A percentile compares a stretch with the other conserved stretches of the same genome.
These are phyloP conservation scores for Adansonia rubrostipa DNA, from an alignment of 441 rosid genomes.

Conservation along the genomic window DNA sequence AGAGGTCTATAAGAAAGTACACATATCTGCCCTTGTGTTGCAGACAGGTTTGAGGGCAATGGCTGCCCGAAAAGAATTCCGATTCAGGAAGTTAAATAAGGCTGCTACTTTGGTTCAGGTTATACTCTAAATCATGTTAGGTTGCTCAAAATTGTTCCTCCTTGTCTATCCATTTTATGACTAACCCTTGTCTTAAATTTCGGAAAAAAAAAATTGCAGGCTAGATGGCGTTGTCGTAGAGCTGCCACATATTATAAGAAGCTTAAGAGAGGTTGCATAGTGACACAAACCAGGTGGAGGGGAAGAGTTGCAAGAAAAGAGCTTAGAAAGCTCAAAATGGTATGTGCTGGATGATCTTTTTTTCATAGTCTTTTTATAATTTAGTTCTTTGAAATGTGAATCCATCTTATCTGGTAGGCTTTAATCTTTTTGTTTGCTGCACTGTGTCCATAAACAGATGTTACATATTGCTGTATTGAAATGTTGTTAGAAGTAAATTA, in stretches of 20 bases:
- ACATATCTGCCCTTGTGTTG: constrained; percentile 60
- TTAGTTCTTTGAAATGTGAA: no score
- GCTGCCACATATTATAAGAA: constrained; percentile 63
- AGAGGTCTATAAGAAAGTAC: constrained; percentile 64
- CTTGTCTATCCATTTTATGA: neutral
- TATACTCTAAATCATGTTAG: constrained; percentile 21
- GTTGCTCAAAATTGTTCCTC: constrained; percentile 12
- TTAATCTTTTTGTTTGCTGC: no score
- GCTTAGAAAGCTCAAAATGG: constrained; percentile 97
- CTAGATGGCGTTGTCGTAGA: constrained; percentile 81
- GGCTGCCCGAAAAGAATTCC: constrained; percentile 80
- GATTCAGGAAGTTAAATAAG: constrained; percentile 74
- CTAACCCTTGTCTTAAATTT: constrained; percentile 12
- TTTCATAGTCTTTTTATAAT: neutral
- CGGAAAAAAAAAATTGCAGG: constrained; percentile 41
- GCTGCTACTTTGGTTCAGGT: constrained; percentile 86
- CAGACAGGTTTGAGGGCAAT: constrained; percentile 84
- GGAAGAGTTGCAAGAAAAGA: constrained; percentile 78
- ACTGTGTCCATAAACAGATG: no score
- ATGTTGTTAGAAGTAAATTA: no score
- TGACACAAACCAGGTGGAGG: constrained; percentile 91
- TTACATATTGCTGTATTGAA: no score
- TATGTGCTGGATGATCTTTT: constrained; percentile 35
- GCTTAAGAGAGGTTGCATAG: constrained; percentile 73
- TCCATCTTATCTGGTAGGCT: neutral